Percentiles rank a stretch among this genome's conserved stretches.
Evolutionary conservation across 2,329 filamentous ascomycete genomes (phyloP).

Genomic region (Calonectria pseudoreteaudii): DNA sequence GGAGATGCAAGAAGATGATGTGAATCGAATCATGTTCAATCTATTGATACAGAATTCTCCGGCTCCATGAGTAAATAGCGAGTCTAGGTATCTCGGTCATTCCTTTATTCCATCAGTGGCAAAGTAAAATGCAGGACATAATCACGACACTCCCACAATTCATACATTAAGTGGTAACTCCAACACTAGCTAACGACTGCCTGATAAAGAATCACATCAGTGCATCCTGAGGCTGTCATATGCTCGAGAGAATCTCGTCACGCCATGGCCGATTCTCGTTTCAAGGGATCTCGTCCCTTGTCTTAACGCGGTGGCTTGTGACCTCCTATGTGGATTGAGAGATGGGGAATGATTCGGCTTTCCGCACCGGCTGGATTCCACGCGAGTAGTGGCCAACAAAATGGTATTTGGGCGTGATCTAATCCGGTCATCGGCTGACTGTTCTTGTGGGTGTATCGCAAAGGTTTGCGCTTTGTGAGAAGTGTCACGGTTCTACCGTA

Average conservation of each 20-base stretch:
- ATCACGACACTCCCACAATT: neutral
- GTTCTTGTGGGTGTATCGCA: neutral
- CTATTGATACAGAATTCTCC: neutral
- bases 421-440: neutral
- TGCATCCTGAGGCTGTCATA: neutral
- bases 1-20: neutral
- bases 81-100: neutral
- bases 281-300: neutral
- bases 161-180: neutral
- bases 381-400: neutral
- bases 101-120: neutral
- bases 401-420: neutral
- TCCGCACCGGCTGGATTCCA: neutral
- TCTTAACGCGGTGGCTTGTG: neutral
- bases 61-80: neutral
- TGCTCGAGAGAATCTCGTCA: neutral
- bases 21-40: neutral
- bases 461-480: neutral
- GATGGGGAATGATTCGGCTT: neutral
- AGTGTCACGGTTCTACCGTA: neutral
- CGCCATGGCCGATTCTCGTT: neutral
- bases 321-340: neutral
- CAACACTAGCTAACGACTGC: neutral
- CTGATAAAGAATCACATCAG: neutral
- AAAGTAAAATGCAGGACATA: neutral